These are phyloP conservation scores for Apium graveolens DNA, from an alignment of 129 eudicot species.

Conservation along the genomic window DNA sequence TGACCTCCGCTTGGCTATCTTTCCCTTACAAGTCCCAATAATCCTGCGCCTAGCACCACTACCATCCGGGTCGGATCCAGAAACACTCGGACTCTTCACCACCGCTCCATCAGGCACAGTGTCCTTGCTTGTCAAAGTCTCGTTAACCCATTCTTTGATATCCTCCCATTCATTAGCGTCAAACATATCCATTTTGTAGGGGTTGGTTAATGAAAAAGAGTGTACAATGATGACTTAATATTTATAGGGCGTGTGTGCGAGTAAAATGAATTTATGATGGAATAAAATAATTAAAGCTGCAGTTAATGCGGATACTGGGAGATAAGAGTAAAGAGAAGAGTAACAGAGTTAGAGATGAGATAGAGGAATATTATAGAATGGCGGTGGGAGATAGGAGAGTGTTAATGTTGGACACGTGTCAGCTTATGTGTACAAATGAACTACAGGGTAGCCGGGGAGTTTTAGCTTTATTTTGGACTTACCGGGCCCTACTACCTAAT, in stretches of 20 bases:
- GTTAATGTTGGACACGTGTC: neutral
- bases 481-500: neutral
- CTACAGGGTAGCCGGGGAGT: neutral
- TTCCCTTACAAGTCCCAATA: constrained; percentile 20
- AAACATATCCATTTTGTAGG: neutral
- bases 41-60: constrained; percentile 26
- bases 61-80: constrained; percentile 52
- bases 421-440: neutral
- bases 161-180: neutral
- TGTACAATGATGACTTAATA: neutral
- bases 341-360: too few species aligned
- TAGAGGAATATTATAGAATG: neutral
- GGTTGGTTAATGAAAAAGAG: neutral
- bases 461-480: neutral
- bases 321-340: neutral
- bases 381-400: neutral
- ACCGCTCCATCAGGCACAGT: too few species aligned
- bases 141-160: too few species aligned
- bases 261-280: neutral
- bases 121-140: too few species aligned
- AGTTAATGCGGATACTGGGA: too few species aligned
- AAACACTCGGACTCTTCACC: constrained; percentile 27
- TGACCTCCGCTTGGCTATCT: constrained; percentile 51
- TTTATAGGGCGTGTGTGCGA: too few species aligned
- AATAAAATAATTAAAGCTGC: neutral